Evolutionary conservation across 179 eudicot genomes (phyloP).

Genomic region (Corrigiola litoralis): DNA sequence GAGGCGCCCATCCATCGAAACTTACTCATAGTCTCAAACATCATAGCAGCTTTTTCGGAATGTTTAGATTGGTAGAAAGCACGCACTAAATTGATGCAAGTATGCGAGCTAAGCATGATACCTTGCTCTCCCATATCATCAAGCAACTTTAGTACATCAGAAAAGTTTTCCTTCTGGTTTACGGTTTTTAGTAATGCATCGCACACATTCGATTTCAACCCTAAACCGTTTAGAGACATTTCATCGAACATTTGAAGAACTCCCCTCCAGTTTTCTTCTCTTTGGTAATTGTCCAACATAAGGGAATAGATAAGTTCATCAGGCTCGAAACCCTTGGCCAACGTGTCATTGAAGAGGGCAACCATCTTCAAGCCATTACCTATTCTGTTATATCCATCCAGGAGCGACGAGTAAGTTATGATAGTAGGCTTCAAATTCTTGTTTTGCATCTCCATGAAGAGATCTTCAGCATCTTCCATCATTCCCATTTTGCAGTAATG

Average conservation of each 20-base stretch:
- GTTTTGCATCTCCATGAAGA: constrained; percentile 58
- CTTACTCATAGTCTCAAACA: constrained; percentile 41
- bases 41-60: constrained; percentile 34
- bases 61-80: constrained; percentile 40
- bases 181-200: constrained; percentile 32
- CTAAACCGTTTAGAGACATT: constrained; percentile 42
- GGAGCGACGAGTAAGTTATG: constrained; percentile 59
- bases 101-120: constrained; percentile 41
- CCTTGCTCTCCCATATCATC: constrained; percentile 58
- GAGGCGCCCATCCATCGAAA: constrained; percentile 45
- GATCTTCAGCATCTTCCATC: constrained; percentile 67
- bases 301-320: constrained; percentile 46
- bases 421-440: constrained; percentile 52
- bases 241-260: constrained; percentile 51
- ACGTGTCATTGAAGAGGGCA: constrained; percentile 57
- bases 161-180: constrained; percentile 35
- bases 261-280: constrained; percentile 47
- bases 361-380: constrained; percentile 54
- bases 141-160: constrained; percentile 37
- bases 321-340: constrained; percentile 55
- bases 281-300: constrained; percentile 39
- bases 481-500: constrained; percentile 52
- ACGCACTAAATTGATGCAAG: constrained; percentile 39
- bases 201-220: constrained; percentile 30
- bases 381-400: constrained; percentile 48